phyloP scores from a whole-genome alignment of 257 asterid species.

The Nemophila menziesii region DNA sequence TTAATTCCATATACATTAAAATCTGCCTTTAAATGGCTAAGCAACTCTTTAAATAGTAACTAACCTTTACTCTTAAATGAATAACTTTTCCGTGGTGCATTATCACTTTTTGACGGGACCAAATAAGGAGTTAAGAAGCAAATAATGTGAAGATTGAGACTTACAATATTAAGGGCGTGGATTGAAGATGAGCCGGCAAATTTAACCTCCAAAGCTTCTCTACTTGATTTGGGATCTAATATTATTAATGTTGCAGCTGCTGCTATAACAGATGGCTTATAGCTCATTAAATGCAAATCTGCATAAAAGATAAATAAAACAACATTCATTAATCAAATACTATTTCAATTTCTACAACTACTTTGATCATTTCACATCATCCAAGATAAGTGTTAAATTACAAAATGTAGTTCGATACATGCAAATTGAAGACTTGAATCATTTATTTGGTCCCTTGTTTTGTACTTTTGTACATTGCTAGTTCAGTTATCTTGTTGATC shows the following conservation, averaged over 20 bases:
- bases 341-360: neutral
- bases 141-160: slow-evolving; percentile 8
- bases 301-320: slow-evolving; percentile 11
- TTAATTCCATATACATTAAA: no score
- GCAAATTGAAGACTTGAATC: no score
- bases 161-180: slow-evolving; percentile 28
- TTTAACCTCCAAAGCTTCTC: slow-evolving; percentile 24
- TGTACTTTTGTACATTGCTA: no score
- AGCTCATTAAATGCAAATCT: slow-evolving; percentile 33
- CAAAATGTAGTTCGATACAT: no score
- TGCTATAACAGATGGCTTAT: slow-evolving; percentile 42
- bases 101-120: no score
- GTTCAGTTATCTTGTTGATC: no score
- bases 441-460: no score
- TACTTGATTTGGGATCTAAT: slow-evolving; percentile 26
- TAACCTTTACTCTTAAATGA: no score
- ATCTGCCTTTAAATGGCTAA: no score
- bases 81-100: no score
- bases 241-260: slow-evolving; percentile 58
- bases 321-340: neutral
- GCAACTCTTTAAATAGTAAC: no score
- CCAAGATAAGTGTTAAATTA: no score
- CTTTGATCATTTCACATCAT: neutral
- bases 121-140: neutral
- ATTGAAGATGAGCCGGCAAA: slow-evolving; percentile 18